Conservation (phyloP, 805 yeast genomes). For the Starmerella gropengiesseri region DNA sequence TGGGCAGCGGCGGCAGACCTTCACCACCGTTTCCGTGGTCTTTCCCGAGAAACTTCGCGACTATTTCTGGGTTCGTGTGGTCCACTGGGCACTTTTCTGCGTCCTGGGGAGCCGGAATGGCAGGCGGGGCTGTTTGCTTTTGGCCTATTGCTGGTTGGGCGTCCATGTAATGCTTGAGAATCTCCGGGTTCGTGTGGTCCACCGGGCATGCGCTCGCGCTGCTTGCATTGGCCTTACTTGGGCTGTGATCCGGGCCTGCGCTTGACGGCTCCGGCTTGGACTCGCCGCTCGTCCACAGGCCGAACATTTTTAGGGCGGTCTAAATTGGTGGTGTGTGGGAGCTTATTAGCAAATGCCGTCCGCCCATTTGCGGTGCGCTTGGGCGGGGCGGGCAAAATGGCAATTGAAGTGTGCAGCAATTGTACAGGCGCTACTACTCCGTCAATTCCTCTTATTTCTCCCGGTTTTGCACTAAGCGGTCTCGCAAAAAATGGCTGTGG, state of each 20-base stretch:
- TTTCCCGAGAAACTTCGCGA: slow-evolving; percentile 15
- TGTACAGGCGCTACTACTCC: too few species aligned
- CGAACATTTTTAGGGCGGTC: slow-evolving; percentile 5
- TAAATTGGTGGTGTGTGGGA: too few species aligned
- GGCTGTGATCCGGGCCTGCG: too few species aligned
- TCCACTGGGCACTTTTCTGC: slow-evolving; percentile 20
- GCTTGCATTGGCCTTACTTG: not conserved
- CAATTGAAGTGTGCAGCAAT: too few species aligned
- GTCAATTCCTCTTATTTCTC: too few species aligned
- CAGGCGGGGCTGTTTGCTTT: too few species aligned
- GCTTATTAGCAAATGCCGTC: too few species aligned
- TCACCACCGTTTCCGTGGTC: slow-evolving; percentile 30
- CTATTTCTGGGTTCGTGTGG: slow-evolving; percentile 20
- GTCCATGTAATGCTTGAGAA: slow-evolving; percentile 15
- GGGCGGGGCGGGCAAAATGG: too few species aligned
- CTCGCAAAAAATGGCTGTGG: too few species aligned
- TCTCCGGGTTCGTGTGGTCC: slow-evolving; percentile 21
- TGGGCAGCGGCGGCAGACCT: slow-evolving; percentile 25
- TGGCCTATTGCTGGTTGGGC: not conserved
- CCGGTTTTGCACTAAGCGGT: too few species aligned
- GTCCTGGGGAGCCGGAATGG: not conserved
- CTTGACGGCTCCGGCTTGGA: too few species aligned
- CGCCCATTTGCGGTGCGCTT: too few species aligned
- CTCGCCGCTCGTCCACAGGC: slow-evolving; percentile 2
- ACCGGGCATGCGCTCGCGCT: slow-evolving; percentile 20